Evolutionary conservation across 805 yeast genomes (phyloP), one percentile per base, ranked within the genome.

Genomic region (Wickerhamomyces chambardii): DNA sequence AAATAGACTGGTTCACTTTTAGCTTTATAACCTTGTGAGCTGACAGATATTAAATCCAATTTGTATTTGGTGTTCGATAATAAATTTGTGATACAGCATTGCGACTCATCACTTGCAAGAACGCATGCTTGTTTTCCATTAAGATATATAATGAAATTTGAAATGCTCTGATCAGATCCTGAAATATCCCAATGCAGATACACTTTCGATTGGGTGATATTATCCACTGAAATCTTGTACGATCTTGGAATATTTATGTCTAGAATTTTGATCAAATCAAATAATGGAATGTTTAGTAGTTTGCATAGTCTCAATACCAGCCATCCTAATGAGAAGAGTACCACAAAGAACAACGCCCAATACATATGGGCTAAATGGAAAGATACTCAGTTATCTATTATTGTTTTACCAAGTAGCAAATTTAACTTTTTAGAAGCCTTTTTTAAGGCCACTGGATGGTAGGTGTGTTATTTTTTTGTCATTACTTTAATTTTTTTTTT

Each of bases 241-340:
- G 71, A 60, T 36, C 64, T 68, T 4, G 84, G 84, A 25, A 77
- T 69, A 21, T 68, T 69, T 16, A 75, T 63, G 42, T 66, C 64
- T 29, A 77, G 53, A 25, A 63, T 62, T 34, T 59, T 61, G 24
- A 73, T 61, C 18, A 73, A 55, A 33, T 62, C 64, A 12, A 65
- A 69, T 18, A 68, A 56, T 2, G 82, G 78, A 2, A 73, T 43
- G 3, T 41, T 37, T 3, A 39, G 30, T 5, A 52, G 37, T 11
- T 29, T 25, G 34, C 42, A 47, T 3, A 41, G 32, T 31, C 56
- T 35, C 32, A 33, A 47, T 8, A 38, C 17, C 6, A 51, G 47
- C 55, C 55, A 51, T 15, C 41, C 17, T 2, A 39, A 36, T 9
- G 56, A 53, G 12, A 44, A 6, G 7, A 24, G 5, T 24, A n/a